Evolutionary conservation across 371 early-diverging fungal species (phyloP).

Genomic region (Lichtheimia ornata): DNA sequence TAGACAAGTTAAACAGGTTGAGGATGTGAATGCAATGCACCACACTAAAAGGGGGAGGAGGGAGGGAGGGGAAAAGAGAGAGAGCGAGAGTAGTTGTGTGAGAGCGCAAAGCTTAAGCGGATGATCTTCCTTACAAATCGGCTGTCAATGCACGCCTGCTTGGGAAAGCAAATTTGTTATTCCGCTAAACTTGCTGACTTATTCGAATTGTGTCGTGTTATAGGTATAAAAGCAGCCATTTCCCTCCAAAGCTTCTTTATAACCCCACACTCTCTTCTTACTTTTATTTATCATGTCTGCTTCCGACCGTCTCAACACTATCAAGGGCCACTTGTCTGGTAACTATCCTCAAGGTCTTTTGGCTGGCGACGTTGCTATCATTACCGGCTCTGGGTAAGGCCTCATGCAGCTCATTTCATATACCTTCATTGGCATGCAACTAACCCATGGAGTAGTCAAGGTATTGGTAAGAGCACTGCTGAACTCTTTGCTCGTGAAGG

Average conservation of each 20-base stretch:
- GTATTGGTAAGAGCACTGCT: constrained; percentile 78
- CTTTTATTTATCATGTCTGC: constrained; percentile 40
- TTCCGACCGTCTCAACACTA: constrained; percentile 47
- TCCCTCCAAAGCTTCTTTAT: background rate
- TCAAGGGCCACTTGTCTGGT: constrained; percentile 52
- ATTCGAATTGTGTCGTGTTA: too few relatives aligned
- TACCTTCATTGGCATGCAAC: background rate
- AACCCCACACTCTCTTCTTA: constrained; percentile 12
- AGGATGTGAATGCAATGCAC: too few relatives aligned
- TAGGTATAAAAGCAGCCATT: constrained; percentile 1
- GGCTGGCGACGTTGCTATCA: constrained; percentile 76
- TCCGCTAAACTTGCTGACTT: too few relatives aligned
- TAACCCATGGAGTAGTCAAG: constrained; percentile 53
- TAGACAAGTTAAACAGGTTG: too few relatives aligned
- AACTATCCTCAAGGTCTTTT: constrained; percentile 64
- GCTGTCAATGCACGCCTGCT: too few relatives aligned
- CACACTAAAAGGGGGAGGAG: too few relatives aligned
- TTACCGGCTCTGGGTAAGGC: constrained; percentile 78
- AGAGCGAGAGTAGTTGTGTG: too few relatives aligned
- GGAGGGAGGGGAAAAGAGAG: too few relatives aligned
- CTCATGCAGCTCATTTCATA: background rate
- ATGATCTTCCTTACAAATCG: too few relatives aligned
- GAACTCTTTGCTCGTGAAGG: constrained; percentile 82
- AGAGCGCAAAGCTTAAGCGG: too few relatives aligned
- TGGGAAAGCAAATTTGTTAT: too few relatives aligned